These are phyloP conservation scores for Flaveria brownii DNA, from an alignment of 129 eudicot species.

Conservation along the genomic window DNA sequence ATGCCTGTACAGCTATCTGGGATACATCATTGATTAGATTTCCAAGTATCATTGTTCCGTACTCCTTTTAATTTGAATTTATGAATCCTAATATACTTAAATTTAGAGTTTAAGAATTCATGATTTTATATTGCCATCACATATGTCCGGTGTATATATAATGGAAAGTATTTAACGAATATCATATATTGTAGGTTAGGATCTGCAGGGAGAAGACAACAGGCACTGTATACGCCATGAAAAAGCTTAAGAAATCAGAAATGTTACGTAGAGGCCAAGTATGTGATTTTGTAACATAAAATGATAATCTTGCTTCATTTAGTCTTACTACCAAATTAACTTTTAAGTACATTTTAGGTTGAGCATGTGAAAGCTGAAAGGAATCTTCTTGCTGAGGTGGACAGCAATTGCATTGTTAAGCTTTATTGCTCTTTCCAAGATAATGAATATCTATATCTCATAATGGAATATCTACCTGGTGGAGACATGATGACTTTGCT, in stretches of 20 bases:
- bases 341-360: constrained; percentile 54
- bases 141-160: background rate
- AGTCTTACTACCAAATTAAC: constrained; percentile 28
- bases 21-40: background rate
- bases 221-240: constrained; percentile 90
- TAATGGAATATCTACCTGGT: constrained; percentile 96
- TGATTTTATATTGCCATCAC: background rate
- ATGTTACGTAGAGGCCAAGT: constrained; percentile 99
- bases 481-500: constrained; percentile 94
- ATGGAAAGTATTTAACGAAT: constrained; percentile 14
- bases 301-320: constrained; percentile 14
- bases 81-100: background rate
- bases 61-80: background rate
- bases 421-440: constrained; percentile 92
- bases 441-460: constrained; percentile 75
- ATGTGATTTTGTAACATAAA: constrained; percentile 20
- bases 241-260: constrained; percentile 94
- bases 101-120: background rate
- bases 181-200: constrained; percentile 63
- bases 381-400: constrained; percentile 93
- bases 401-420: constrained; percentile 90
- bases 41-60: background rate
- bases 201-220: constrained; percentile 91
- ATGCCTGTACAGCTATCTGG: background rate
- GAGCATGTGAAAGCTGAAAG: constrained; percentile 96